Evolutionary conservation across 495 filamentous ascomycete species (phyloP).

Genomic region (Tuber calosporum): DNA sequence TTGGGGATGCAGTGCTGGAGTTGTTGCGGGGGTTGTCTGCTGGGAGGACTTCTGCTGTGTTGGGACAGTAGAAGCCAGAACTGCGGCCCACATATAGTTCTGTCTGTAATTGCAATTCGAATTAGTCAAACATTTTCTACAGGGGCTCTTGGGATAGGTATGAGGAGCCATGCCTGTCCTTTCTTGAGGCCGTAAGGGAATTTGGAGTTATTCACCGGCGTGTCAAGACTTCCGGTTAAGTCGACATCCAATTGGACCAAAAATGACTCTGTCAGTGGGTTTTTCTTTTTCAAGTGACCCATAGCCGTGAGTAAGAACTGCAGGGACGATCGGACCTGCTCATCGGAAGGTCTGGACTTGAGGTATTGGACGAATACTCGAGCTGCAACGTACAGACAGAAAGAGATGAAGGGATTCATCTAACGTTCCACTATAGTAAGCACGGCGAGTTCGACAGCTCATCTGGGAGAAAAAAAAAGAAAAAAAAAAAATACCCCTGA

Average conservation of each 20-base stretch:
- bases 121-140: not conserved
- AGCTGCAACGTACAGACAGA: conserved; percentile 90
- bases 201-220: conserved; percentile 24
- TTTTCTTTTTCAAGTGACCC: conserved; percentile 77
- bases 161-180: conserved; percentile 27
- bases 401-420: conserved; percentile 96
- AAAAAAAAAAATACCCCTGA: conserved; percentile 56
- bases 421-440: conserved; percentile 41
- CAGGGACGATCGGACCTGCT: conserved; percentile 70
- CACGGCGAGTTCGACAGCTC: conserved; percentile 7
- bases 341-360: conserved; percentile 78
- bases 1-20: not conserved
- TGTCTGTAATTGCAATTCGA: conserved; percentile 5
- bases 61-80: not conserved
- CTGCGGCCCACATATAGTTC: conserved; percentile 17
- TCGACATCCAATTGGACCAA: conserved; percentile 90
- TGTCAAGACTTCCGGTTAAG: conserved; percentile 45
- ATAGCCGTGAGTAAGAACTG: conserved; percentile 85
- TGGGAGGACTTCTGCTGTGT: not conserved
- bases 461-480: not conserved
- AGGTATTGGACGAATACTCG: conserved; percentile 94
- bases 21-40: not conserved
- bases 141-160: not conserved
- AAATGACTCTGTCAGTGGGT: conserved; percentile 91
- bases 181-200: conserved; percentile 37